These are phyloP conservation scores for Cladosporium sp. DNA, from an alignment of 2,329 filamentous ascomycete species.

Conservation along the genomic window DNA sequence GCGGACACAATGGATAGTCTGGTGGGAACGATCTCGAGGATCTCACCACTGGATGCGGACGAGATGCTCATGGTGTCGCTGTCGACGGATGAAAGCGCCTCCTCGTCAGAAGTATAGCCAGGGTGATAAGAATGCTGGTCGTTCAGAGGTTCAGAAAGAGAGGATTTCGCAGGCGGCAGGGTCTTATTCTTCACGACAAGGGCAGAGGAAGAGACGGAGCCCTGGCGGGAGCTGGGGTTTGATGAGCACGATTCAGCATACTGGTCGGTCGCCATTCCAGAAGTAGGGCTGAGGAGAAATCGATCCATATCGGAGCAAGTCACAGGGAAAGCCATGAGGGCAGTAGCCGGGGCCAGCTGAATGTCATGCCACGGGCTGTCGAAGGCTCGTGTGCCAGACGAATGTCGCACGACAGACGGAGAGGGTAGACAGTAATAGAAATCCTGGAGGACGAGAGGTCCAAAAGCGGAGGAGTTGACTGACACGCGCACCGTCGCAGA, in stretches of 20 bases:
- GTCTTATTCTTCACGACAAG: background rate
- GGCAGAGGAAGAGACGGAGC: background rate
- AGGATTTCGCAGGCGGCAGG: background rate
- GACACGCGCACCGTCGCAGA: slow-evolving; percentile 9
- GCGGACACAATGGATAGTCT: slow-evolving; percentile 11
- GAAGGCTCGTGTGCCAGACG: background rate
- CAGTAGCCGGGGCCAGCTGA: slow-evolving; percentile 1
- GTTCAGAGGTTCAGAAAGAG: slow-evolving; percentile 1
- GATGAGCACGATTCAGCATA: slow-evolving; percentile 6
- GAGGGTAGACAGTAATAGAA: no score
- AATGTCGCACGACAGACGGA: slow-evolving; percentile 10
- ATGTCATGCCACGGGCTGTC: slow-evolving; percentile 8
- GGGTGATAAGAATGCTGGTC: slow-evolving; percentile 4
- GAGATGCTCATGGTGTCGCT: slow-evolving; percentile 11
- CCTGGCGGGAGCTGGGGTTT: background rate
- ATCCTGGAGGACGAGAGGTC: background rate
- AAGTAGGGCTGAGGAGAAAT: slow-evolving; percentile 11
- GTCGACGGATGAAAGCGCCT: slow-evolving; percentile 8
- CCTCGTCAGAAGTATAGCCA: slow-evolving; percentile 13
- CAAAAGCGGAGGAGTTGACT: background rate
- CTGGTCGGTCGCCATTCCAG: background rate
- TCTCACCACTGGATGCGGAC: slow-evolving; percentile 12
- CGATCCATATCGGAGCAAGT: slow-evolving; percentile 6
- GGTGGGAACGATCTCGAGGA: slow-evolving; percentile 8
- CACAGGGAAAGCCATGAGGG: background rate